Evolutionary conservation across 768 basidiomycete species (phyloP).

Genomic region (Tylopilus cervinicoccineus): DNA sequence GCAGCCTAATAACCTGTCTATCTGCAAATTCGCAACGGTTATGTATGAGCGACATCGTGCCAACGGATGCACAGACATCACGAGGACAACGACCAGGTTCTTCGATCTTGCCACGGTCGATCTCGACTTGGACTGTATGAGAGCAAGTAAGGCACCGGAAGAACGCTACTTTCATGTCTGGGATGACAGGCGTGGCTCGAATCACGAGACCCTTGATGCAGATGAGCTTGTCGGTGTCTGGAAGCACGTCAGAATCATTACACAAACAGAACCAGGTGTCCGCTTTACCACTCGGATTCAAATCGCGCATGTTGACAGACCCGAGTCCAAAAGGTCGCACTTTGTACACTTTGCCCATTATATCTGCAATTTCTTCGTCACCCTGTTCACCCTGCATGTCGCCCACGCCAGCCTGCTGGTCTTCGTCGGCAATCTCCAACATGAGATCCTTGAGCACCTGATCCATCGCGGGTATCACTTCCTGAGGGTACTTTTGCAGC

Average conservation of each 20-base stretch:
- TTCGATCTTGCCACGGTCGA: conserved; percentile 96
- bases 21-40: conserved; percentile 97
- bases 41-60: conserved; percentile 93
- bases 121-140: conserved; percentile 96
- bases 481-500: conserved; percentile 91
- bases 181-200: conserved; percentile 94
- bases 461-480: conserved; percentile 97
- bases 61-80: conserved; percentile 84
- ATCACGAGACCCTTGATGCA: conserved; percentile 97
- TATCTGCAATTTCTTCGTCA: conserved; percentile 84
- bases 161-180: conserved; percentile 98
- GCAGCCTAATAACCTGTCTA: conserved; percentile 89
- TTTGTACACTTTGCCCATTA: conserved; percentile 87
- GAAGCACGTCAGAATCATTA: not conserved
- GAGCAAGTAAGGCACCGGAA: conserved; percentile 95
- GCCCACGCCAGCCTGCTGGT: conserved; percentile 63
- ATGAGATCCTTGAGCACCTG: conserved; percentile 91
- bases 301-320: conserved; percentile 87
- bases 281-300: conserved; percentile 83
- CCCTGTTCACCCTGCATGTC: conserved; percentile 76
- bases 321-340: conserved; percentile 86
- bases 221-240: conserved; percentile 97
- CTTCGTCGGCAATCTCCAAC: conserved; percentile 81
- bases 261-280: not conserved
- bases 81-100: conserved; percentile 91